Conservation (phyloP, 2,329 filamentous ascomycete genomes). For the Pseudocercospora ulei region DNA sequence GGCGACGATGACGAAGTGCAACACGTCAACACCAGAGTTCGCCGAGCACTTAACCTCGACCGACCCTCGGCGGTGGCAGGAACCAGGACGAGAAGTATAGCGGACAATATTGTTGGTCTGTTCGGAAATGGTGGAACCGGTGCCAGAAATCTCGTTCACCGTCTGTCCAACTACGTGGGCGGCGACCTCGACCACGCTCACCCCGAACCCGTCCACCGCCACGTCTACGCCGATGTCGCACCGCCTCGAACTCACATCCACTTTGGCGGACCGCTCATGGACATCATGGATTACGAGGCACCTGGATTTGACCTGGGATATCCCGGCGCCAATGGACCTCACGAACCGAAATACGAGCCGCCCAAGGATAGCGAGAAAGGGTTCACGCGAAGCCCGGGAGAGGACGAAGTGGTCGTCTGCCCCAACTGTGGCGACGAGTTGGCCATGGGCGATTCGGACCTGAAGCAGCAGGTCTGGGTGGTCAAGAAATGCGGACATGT, state of each 20-base stretch:
- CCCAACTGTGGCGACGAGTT: slow-evolving; percentile 80
- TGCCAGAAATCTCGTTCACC: too few species aligned
- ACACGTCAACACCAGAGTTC: slow-evolving; percentile 21
- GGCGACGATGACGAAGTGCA: slow-evolving; percentile 31
- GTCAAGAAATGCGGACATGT: slow-evolving; percentile 88
- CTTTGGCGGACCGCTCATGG: slow-evolving; percentile 2
- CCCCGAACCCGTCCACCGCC: background rate
- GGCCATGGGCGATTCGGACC: slow-evolving; percentile 56
- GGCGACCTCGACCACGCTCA: too few species aligned
- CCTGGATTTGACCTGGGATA: slow-evolving; percentile 41
- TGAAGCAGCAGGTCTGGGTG: slow-evolving; percentile 84
- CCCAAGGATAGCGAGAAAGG: slow-evolving; percentile 59
- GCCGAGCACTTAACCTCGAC: too few species aligned
- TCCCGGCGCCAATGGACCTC: slow-evolving; percentile 26
- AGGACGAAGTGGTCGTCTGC: slow-evolving; percentile 67
- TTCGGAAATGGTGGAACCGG: slow-evolving; percentile 4
- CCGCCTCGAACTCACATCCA: slow-evolving; percentile 5
- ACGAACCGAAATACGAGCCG: slow-evolving; percentile 49
- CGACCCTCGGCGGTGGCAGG: slow-evolving; percentile 24
- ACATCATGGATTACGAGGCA: slow-evolving; percentile 34
- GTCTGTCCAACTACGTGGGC: background rate
- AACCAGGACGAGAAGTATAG: slow-evolving; percentile 20
- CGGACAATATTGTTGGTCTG: slow-evolving; percentile 5
- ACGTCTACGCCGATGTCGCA: too few species aligned
- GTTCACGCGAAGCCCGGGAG: slow-evolving; percentile 66